Conservation (phyloP, 495 filamentous ascomycete species). For the Xylaria cubensis region DNA sequence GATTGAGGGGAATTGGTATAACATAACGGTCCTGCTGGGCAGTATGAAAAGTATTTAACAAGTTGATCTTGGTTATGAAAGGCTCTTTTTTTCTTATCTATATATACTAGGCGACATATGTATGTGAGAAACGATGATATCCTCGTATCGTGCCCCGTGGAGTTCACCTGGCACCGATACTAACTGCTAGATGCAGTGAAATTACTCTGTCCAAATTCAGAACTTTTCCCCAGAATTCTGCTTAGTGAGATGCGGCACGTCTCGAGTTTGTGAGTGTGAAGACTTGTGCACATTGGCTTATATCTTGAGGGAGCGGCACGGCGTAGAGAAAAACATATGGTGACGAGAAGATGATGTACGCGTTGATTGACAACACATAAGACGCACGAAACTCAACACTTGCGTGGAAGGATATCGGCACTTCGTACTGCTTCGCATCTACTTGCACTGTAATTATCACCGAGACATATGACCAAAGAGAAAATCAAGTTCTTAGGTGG, state of each 20-base stretch:
- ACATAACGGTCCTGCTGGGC: slow-evolving; percentile 22
- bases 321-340: neutral
- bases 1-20: slow-evolving; percentile 9
- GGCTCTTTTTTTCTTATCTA: neutral
- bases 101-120: neutral
- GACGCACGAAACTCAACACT: neutral
- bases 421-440: neutral
- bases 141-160: neutral
- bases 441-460: neutral
- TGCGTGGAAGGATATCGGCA: neutral
- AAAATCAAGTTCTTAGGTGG: neutral
- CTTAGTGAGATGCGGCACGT: neutral
- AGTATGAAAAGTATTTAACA: slow-evolving; percentile 18
- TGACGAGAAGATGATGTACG: neutral
- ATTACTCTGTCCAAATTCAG: neutral
- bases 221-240: neutral
- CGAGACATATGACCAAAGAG: neutral
- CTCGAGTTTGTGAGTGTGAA: neutral
- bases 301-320: neutral
- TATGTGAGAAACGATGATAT: neutral
- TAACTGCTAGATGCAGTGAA: neutral
- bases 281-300: neutral
- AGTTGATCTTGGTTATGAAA: slow-evolving; percentile 22
- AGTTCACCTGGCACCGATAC: neutral
- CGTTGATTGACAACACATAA: neutral